Conservation (phyloP, 2,329 filamentous ascomycete species). For the Apiospora arundinis region DNA sequence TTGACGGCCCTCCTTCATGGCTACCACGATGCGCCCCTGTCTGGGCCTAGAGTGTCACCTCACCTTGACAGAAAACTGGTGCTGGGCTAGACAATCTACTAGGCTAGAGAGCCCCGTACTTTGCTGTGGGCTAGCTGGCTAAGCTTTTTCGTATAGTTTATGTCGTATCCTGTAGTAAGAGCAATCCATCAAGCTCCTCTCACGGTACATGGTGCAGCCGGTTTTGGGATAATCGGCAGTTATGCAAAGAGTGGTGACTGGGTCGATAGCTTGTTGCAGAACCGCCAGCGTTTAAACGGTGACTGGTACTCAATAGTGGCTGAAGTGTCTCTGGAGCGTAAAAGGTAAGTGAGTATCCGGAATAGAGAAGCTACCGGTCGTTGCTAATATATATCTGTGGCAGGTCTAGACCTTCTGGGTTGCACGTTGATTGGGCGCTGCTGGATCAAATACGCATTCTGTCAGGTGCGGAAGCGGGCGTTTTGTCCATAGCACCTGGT, state of each 20-base stretch:
- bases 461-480: neutral
- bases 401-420: neutral
- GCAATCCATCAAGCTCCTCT: neutral
- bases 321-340: neutral
- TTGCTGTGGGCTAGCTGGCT: neutral
- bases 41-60: too few relatives aligned
- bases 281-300: too few relatives aligned
- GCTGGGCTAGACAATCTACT: too few relatives aligned
- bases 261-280: too few relatives aligned
- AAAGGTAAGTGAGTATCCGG: too few relatives aligned
- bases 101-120: neutral
- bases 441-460: neutral
- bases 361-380: neutral
- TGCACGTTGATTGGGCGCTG: neutral
- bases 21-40: neutral
- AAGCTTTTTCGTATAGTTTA: neutral
- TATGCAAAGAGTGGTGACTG: neutral
- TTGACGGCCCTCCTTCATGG: neutral
- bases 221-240: neutral
- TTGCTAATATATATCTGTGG: neutral
- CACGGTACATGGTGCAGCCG: neutral
- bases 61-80: neutral
- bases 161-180: neutral
- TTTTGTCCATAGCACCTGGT: neutral
- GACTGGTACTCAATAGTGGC: too few relatives aligned